phyloP scores from a whole-genome alignment of 1,139 yeast species.

The Blastobotrys ciferrii region DNA sequence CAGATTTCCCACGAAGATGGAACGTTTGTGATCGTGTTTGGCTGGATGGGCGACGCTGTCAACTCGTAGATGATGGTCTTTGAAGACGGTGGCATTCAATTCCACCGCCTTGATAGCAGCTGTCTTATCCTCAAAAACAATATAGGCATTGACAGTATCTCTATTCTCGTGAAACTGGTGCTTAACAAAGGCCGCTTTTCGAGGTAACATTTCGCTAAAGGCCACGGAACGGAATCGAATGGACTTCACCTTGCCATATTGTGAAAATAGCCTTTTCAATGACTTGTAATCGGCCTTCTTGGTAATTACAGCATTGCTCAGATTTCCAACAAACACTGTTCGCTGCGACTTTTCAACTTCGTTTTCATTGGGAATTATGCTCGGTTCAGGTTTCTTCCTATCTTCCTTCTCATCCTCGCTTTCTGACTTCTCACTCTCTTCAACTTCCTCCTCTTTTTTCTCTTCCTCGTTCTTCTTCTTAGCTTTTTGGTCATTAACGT shows the following conservation, averaged over 20 bases:
- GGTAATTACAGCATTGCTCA: slow-evolving; percentile 62
- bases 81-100: slow-evolving; percentile 68
- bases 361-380: slow-evolving; percentile 18
- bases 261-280: slow-evolving; percentile 60
- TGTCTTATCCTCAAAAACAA: slow-evolving; percentile 62
- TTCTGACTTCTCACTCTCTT: slow-evolving; percentile 25
- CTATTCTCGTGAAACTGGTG: slow-evolving; percentile 75
- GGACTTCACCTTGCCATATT: slow-evolving; percentile 63
- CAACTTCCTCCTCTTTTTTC: slow-evolving; percentile 24
- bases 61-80: slow-evolving; percentile 76
- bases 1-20: slow-evolving; percentile 89
- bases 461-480: slow-evolving; percentile 25
- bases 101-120: slow-evolving; percentile 52
- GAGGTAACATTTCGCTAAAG: slow-evolving; percentile 81
- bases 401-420: slow-evolving; percentile 32
- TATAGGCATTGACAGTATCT: slow-evolving; percentile 83
- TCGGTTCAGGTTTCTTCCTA: slow-evolving; percentile 24
- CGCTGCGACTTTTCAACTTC: slow-evolving; percentile 84
- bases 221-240: slow-evolving; percentile 91
- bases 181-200: slow-evolving; percentile 86
- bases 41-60: slow-evolving; percentile 92
- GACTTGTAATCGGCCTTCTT: slow-evolving; percentile 59
- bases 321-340: slow-evolving; percentile 88
- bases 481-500: slow-evolving; percentile 22
- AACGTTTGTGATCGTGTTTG: slow-evolving; percentile 76